These are phyloP conservation scores for Euphorbia peplus DNA, from an alignment of 345 rosid genomes.

Conservation along the genomic window DNA sequence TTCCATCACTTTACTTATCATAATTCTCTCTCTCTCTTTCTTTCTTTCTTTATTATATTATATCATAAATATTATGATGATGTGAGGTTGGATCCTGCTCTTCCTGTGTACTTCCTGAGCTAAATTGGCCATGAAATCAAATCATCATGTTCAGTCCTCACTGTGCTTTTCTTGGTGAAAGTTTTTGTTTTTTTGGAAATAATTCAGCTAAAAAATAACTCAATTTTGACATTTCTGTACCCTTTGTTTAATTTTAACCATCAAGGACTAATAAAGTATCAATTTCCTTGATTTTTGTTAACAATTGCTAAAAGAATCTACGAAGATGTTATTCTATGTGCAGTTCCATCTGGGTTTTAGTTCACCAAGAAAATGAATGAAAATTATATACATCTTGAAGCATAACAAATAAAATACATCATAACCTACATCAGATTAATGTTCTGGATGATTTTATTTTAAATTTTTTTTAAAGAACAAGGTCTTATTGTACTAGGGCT, in stretches of 20 bases:
- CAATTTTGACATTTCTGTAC: background rate
- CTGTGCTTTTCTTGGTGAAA: background rate
- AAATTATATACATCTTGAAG: too few relatives aligned
- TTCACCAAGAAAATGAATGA: too few relatives aligned
- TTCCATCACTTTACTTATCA: constrained; percentile 23
- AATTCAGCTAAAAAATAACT: constrained; percentile 10
- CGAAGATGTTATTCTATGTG: constrained; percentile 27
- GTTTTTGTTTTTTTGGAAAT: background rate
- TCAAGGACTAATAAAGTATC: too few relatives aligned
- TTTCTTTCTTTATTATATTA: background rate
- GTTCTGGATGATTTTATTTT: background rate
- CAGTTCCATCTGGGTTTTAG: constrained; percentile 19
- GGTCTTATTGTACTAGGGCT: constrained; percentile 20
- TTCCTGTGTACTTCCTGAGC: background rate
- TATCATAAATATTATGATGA: too few relatives aligned
- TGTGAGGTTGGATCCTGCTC: background rate
- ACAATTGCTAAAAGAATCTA: constrained; percentile 8
- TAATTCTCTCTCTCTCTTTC: constrained; percentile 1
- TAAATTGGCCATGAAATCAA: constrained; percentile 7
- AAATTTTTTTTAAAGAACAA: background rate
- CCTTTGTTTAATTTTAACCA: too few relatives aligned
- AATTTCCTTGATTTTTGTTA: constrained; percentile 20
- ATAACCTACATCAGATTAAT: constrained; percentile 6
- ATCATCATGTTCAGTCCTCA: constrained; percentile 6
- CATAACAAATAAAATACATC: constrained; percentile 20